These are phyloP conservation scores for Camellia lanceoleosa DNA, from an alignment of 148 eudicot species.

Conservation along the genomic window DNA sequence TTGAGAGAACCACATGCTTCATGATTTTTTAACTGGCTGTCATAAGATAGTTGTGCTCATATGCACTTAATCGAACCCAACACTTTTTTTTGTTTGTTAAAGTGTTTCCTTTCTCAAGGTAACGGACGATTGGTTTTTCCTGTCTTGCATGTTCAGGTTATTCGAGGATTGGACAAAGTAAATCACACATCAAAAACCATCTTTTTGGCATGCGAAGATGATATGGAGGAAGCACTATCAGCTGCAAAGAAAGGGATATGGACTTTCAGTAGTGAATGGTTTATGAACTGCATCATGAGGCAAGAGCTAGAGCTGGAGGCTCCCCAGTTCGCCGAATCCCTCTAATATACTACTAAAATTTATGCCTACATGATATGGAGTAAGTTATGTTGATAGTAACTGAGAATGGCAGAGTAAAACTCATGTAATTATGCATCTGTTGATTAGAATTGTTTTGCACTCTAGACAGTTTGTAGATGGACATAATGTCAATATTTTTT, in stretches of 20 bases:
- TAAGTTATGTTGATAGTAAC: background rate
- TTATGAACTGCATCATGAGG: conserved; percentile 83
- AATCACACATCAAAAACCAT: conserved; percentile 47
- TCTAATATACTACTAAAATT: conserved; percentile 25
- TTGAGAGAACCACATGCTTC: too few species aligned
- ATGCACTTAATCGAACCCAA: background rate
- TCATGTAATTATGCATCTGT: background rate
- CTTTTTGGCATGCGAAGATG: conserved; percentile 74
- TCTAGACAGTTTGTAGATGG: conserved; percentile 4
- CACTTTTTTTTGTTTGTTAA: background rate
- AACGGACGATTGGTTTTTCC: background rate
- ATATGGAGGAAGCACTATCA: conserved; percentile 77
- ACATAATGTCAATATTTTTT: too few species aligned
- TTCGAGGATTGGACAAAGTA: conserved; percentile 31
- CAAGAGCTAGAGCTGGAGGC: conserved; percentile 89
- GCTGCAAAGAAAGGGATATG: conserved; percentile 61
- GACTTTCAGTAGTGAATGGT: conserved; percentile 79
- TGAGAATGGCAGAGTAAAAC: background rate
- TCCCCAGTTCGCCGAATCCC: conserved; percentile 90
- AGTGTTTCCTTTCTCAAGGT: background rate
- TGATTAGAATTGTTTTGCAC: background rate
- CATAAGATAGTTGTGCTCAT: background rate
- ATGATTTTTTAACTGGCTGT: background rate
- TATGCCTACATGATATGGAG: background rate
- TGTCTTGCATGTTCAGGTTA: conserved; percentile 42